Evolutionary conservation across 1,139 yeast genomes (phyloP).

Genomic region (Candida sp.): DNA sequence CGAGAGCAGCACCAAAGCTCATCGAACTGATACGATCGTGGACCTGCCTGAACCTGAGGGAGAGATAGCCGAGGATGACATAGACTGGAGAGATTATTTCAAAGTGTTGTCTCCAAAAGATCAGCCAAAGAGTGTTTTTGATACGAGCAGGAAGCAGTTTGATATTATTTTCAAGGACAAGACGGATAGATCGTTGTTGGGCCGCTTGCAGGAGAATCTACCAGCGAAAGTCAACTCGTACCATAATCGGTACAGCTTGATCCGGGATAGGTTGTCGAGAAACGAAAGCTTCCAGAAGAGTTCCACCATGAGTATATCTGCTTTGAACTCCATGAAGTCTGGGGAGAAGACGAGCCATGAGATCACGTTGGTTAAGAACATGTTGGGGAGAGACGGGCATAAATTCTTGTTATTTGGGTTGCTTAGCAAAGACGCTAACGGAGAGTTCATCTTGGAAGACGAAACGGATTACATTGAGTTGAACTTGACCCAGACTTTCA

Average conservation of each 20-base stretch:
- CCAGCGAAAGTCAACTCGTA: slow-evolving; percentile 30
- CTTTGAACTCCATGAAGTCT: slow-evolving; percentile 28
- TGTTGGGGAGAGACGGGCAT: slow-evolving; percentile 83
- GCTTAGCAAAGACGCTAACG: slow-evolving; percentile 64
- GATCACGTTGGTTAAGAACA: slow-evolving; percentile 78
- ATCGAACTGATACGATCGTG: slow-evolving; percentile 34
- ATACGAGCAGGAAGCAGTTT: slow-evolving; percentile 68
- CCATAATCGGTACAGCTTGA: slow-evolving; percentile 55
- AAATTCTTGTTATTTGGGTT: slow-evolving; percentile 82
- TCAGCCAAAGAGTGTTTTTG: slow-evolving; percentile 72
- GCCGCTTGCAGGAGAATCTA: slow-evolving; percentile 22
- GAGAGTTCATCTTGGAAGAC: slow-evolving; percentile 81
- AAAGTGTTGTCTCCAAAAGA: slow-evolving; percentile 64
- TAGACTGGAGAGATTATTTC: slow-evolving; percentile 78
- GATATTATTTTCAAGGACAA: slow-evolving; percentile 29
- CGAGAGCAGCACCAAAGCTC: slow-evolving; percentile 18
- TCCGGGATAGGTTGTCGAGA: slow-evolving; percentile 73
- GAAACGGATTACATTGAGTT: slow-evolving; percentile 78
- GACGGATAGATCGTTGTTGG: slow-evolving; percentile 9
- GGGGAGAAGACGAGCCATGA: slow-evolving; percentile 35
- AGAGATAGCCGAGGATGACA: slow-evolving; percentile 12
- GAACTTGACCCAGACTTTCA: slow-evolving; percentile 66
- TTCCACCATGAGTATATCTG: slow-evolving; percentile 42
- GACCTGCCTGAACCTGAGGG: slow-evolving; percentile 21
- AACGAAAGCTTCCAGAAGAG: slow-evolving; percentile 73